Evolutionary conservation across 805 yeast species (phyloP).

Genomic region (Candida insectalens): DNA sequence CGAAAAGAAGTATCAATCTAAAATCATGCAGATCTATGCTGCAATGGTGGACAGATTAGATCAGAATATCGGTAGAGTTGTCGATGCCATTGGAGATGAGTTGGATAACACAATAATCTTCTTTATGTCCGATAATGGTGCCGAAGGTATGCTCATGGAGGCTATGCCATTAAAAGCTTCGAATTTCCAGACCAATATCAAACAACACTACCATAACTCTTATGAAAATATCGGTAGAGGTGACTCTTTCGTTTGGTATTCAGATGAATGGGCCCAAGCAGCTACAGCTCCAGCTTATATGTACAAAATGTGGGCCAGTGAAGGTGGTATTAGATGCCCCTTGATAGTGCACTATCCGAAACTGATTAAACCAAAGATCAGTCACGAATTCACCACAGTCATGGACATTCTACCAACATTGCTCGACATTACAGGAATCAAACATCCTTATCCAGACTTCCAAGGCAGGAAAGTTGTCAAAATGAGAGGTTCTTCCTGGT

Average conservation of each 20-base stretch:
- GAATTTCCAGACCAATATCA: constrained; percentile 19
- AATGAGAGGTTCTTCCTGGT: constrained; percentile 40
- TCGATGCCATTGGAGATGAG: constrained; percentile 30
- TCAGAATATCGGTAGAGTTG: constrained; percentile 38
- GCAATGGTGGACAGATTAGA: constrained; percentile 55
- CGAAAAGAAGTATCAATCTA: constrained; percentile 28
- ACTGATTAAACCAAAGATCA: constrained; percentile 14
- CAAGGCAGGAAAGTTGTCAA: constrained; percentile 33
- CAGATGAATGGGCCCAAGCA: constrained; percentile 55
- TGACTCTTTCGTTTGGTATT: constrained; percentile 41
- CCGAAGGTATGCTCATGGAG: constrained; percentile 51
- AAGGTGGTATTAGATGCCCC: constrained; percentile 54
- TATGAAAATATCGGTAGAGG: constrained; percentile 37
- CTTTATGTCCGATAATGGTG: constrained; percentile 58
- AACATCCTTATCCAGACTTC: constrained; percentile 32
- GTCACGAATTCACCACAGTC: constrained; percentile 39
- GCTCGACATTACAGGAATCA: constrained; percentile 36
- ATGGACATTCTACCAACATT: constrained; percentile 54
- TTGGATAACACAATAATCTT: constrained; percentile 46
- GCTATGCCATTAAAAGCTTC: constrained; percentile 36
- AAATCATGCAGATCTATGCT: constrained; percentile 50
- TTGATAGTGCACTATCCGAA: constrained; percentile 37
- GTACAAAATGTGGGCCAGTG: constrained; percentile 49
- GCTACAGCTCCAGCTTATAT: constrained; percentile 47
- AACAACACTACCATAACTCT: constrained; percentile 30